Base-by-base conservation (phyloP, 108 stramenopile species). In the Pseudonitzschia multiseries region DNA sequence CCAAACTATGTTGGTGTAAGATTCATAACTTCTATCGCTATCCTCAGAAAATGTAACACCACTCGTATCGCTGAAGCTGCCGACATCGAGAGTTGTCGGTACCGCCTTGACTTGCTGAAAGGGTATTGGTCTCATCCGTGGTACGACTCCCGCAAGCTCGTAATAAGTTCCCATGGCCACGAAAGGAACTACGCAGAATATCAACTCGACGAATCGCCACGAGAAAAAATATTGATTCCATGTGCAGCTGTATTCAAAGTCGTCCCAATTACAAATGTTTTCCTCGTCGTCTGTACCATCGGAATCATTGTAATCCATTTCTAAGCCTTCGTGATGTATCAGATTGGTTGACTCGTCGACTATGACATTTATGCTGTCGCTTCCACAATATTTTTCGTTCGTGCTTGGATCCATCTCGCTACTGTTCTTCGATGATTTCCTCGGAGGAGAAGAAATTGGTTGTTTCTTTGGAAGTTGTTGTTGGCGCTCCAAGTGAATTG, bases 61-160 rank as follows among this genome's bases (percentile, higher is more conserved):
- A 15, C 24, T 54, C 15, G 62, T 41, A 50, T 51, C 10, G 75
- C 36, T 6, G 36, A 36, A 5, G 6, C 36, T 36, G 36, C 36
- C 36, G 4, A 2, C 36, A 36, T 36, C 36, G 36, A 5, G 36
- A 5, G 36, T 36, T 36, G 36, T 36, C 36, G 36, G 36, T 36
- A 36, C 56, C 29, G 46, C 24, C 50, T 76, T 71, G 9, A 79
- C 40, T 14, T 73, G 41, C 54, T 84, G 76, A 36, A 59, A 80
- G 12, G 83, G 83, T 60, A 84, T 80, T 8, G 77, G 79, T 33
- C 83, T 63, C 27, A 70, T 48, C n/a, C 69, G 63, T 31, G 81
- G 81, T 20, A 27, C 20, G 2, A 28, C 31, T 1, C 15, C 29
- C 4, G 17, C 50, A 0, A 15, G 24, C 15, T 65, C 65, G 32